These are phyloP conservation scores for Spencermartinsiella europaea DNA, from an alignment of 805 yeast genomes.

Conservation along the genomic window DNA sequence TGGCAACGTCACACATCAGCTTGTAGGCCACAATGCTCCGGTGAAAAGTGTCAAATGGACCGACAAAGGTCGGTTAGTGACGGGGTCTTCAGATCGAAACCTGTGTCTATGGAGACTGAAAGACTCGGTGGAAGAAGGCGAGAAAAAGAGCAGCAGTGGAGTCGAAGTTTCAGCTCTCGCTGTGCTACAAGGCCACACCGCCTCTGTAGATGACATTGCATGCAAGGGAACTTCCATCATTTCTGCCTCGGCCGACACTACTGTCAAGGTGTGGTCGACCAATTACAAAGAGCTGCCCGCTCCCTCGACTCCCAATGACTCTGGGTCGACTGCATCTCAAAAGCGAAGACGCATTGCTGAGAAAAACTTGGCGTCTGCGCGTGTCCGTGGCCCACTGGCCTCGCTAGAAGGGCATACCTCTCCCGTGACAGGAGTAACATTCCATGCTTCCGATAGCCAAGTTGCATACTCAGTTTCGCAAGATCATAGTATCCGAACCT, in stretches of 20 bases:
- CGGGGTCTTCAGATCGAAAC: conserved; percentile 86
- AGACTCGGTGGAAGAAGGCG: conserved; percentile 34
- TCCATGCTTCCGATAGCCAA: conserved; percentile 65
- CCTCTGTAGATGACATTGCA: conserved; percentile 67
- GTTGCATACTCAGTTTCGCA: conserved; percentile 93
- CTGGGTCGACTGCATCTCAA: conserved; percentile 69
- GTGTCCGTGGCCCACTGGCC: conserved; percentile 78
- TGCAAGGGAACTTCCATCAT: conserved; percentile 51
- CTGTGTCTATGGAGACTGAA: conserved; percentile 79
- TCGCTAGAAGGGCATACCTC: conserved; percentile 75
- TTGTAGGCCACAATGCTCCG: conserved; percentile 84
- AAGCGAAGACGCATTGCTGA: conserved; percentile 82
- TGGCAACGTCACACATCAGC: conserved; percentile 75
- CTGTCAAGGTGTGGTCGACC: conserved; percentile 86
- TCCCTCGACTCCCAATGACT: conserved; percentile 32
- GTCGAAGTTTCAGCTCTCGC: conserved; percentile 59
- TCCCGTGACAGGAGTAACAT: conserved; percentile 81
- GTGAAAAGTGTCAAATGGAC: conserved; percentile 80
- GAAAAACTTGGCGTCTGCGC: conserved; percentile 59
- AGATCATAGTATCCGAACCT: conserved; percentile 91
- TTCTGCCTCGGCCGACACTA: conserved; percentile 78
- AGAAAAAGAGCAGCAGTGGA: conserved; percentile 38
- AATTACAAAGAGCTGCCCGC: conserved; percentile 76
- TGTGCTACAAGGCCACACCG: conserved; percentile 83
- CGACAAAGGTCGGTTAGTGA: conserved; percentile 65